These are phyloP conservation scores for Acanthamoeba polyphaga DNA, from an alignment of 208 protist species.

Conservation along the genomic window DNA sequence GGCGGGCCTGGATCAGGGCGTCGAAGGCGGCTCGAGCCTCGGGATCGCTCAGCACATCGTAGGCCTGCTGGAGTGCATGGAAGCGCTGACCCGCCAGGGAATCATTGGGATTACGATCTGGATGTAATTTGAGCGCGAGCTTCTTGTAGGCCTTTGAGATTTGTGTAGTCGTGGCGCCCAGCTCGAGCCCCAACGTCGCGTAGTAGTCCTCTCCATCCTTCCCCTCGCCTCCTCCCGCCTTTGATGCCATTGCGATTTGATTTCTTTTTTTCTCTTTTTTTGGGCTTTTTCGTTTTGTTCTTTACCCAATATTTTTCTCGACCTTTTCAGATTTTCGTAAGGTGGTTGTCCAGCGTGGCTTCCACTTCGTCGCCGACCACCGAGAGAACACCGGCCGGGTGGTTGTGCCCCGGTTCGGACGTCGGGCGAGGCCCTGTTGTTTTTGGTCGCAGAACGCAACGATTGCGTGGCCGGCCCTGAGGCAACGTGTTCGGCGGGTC, in stretches of 20 bases:
- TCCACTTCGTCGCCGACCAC: too few species aligned
- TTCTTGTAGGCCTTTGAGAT: conserved; percentile 90
- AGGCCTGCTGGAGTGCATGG: conserved; percentile 85
- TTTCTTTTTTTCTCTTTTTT: background rate
- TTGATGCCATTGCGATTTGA: background rate
- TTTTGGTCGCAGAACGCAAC: too few species aligned
- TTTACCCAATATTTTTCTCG: too few species aligned
- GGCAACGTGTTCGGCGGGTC: too few species aligned
- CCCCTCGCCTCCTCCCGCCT: background rate
- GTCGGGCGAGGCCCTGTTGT: too few species aligned
- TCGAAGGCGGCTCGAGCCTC: conserved; percentile 46
- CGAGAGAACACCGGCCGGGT: too few species aligned
- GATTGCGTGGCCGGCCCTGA: too few species aligned
- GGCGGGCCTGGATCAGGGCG: background rate
- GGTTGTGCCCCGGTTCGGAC: too few species aligned
- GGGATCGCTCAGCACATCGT: conserved; percentile 84
- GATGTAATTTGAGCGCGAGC: conserved; percentile 85
- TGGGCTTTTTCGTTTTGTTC: background rate
- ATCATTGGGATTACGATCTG: conserved; percentile 84
- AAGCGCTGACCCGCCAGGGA: conserved; percentile 83
- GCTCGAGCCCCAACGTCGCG: conserved; percentile 61
- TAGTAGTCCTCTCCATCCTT: conserved; percentile 52
- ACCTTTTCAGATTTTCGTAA: too few species aligned
- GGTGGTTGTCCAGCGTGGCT: too few species aligned
- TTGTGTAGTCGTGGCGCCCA: conserved; percentile 76